Evolutionary conservation across 202 grass and related monocot genomes (phyloP).

Genomic region (Dendrocalamus latiflorus): DNA sequence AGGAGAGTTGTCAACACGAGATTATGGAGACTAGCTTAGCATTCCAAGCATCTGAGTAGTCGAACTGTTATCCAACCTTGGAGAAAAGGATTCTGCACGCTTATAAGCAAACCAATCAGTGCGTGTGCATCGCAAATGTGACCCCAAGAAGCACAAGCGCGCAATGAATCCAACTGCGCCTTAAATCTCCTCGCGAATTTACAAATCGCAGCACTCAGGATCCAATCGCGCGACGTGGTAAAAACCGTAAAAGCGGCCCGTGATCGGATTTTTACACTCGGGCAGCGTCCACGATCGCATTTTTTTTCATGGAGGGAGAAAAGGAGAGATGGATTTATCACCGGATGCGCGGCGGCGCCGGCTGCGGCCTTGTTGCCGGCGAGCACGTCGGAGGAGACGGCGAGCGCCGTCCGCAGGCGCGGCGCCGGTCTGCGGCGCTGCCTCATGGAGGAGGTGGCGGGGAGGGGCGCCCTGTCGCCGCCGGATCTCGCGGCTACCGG

Average conservation of each 20-base stretch:
- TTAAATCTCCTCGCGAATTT: not conserved
- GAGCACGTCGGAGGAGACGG: slow-evolving; percentile 74
- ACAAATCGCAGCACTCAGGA: not conserved
- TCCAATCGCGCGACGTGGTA: not conserved
- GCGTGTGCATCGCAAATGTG: not conserved
- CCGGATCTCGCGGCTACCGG: slow-evolving; percentile 45
- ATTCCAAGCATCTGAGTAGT: not conserved
- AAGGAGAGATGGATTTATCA: not conserved
- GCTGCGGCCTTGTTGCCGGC: slow-evolving; percentile 42
- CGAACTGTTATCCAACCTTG: not conserved
- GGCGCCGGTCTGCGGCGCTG: not conserved
- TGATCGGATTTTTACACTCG: not conserved
- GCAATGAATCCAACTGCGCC: not conserved
- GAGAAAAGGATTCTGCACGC: not conserved
- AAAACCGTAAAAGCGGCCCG: not conserved
- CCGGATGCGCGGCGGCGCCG: slow-evolving; percentile 29
- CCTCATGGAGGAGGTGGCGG: not conserved
- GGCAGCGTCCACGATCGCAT: not conserved
- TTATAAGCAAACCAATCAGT: not conserved
- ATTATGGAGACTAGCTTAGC: not conserved
- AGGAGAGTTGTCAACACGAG: not conserved
- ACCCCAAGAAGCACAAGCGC: not conserved
- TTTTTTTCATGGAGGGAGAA: not conserved
- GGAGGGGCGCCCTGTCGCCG: slow-evolving; percentile 27
- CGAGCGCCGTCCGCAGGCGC: slow-evolving; percentile 32